phyloP scores from a whole-genome alignment of 2,329 filamentous ascomycete species.

The Fusarium stilboides region DNA sequence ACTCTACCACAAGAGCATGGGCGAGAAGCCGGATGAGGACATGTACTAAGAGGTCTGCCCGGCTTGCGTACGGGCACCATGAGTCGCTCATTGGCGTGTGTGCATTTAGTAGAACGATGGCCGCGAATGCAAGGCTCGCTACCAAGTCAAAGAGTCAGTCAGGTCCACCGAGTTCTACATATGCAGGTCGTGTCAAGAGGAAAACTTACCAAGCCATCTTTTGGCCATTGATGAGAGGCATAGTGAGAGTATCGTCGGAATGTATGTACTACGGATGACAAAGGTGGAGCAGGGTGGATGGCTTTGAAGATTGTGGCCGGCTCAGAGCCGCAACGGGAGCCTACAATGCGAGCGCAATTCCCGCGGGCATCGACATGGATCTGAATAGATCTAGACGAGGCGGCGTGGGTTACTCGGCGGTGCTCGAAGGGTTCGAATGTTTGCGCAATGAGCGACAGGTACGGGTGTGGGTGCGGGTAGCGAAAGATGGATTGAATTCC shows the following conservation, averaged over 20 bases:
- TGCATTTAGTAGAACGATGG: slow-evolving; percentile 82
- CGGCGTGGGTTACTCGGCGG: slow-evolving; percentile 22
- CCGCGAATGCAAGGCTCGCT: slow-evolving; percentile 83
- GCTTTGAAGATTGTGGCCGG: slow-evolving; percentile 24
- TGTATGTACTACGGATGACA: slow-evolving; percentile 37
- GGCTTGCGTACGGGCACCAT: slow-evolving; percentile 81
- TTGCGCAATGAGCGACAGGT: slow-evolving; percentile 32
- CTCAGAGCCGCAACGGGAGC: slow-evolving; percentile 41
- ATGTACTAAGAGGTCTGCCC: slow-evolving; percentile 78
- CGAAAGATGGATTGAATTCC: slow-evolving; percentile 2
- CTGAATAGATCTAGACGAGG: slow-evolving; percentile 10
- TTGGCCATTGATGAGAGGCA: slow-evolving; percentile 79
- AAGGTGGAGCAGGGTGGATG: slow-evolving; percentile 29
- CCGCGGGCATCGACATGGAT: slow-evolving; percentile 39
- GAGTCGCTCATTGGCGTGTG: slow-evolving; percentile 75
- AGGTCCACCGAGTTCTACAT: background rate
- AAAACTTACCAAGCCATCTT: slow-evolving; percentile 80
- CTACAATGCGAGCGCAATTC: slow-evolving; percentile 25
- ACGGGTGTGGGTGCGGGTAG: background rate
- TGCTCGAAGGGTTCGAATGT: slow-evolving; percentile 22
- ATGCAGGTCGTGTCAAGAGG: background rate
- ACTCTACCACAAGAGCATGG: slow-evolving; percentile 74
- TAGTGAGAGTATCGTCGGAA: slow-evolving; percentile 55
- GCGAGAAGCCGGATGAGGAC: slow-evolving; percentile 75
- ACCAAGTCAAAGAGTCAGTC: slow-evolving; percentile 31